Evolutionary conservation across 1,284 basidiomycete species (phyloP).

Genomic region (Sphagnurus paluster): DNA sequence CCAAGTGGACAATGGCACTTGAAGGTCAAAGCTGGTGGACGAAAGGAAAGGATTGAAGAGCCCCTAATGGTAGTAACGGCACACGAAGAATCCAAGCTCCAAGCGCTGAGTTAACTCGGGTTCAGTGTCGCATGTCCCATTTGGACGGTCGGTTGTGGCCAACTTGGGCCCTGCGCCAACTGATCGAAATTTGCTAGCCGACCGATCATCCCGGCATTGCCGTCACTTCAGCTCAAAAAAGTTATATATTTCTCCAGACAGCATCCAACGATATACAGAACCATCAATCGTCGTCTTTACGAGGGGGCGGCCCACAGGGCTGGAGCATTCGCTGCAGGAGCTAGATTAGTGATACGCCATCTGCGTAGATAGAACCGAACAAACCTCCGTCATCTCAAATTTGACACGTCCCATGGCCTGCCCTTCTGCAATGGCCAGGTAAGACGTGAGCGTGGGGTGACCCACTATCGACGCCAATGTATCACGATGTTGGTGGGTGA

Average conservation of each 20-base stretch:
- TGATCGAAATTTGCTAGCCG: constrained; percentile 4
- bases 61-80: neutral
- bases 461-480: constrained; percentile 91
- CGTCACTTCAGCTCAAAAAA: neutral
- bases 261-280: constrained; percentile 1
- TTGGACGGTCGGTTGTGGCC: constrained; percentile 6
- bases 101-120: constrained; percentile 9
- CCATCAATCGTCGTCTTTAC: constrained; percentile 80
- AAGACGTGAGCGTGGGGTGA: constrained; percentile 85
- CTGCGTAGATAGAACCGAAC: constrained; percentile 26
- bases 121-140: constrained; percentile 18
- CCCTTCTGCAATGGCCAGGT: constrained; percentile 91
- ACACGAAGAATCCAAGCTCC: constrained; percentile 4
- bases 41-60: constrained; percentile 6
- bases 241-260: constrained; percentile 2
- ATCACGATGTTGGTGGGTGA: constrained; percentile 96
- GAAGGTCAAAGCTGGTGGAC: constrained; percentile 2
- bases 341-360: constrained; percentile 8
- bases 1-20: constrained; percentile 16
- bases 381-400: constrained; percentile 95
- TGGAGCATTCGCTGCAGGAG: constrained; percentile 88
- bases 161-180: neutral
- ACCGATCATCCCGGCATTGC: constrained; percentile 11
- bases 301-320: constrained; percentile 95
- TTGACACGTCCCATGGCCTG: constrained; percentile 87